A percentile compares a stretch with the other conserved stretches of the same genome.
Conservation (phyloP, 495 filamentous ascomycete species). For the Hypomontagnella submonticulosa region DNA sequence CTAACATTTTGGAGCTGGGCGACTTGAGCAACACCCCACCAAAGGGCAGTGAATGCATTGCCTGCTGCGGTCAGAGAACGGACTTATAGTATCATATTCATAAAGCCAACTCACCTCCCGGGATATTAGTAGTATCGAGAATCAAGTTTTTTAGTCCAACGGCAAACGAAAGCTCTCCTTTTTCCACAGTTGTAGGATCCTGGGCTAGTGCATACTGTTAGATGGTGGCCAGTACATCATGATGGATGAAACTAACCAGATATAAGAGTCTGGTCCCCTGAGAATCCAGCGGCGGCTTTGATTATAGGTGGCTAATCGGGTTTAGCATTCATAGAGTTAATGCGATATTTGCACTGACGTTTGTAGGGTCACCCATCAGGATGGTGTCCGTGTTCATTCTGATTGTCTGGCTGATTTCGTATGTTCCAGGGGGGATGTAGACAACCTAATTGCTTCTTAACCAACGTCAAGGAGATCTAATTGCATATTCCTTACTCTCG, state of each 20-base stretch:
- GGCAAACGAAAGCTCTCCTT: constrained; percentile 62
- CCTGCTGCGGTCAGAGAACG: constrained; percentile 36
- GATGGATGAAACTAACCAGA: constrained; percentile 19
- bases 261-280: constrained; percentile 47
- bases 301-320: constrained; percentile 61
- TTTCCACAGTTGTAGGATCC: constrained; percentile 52
- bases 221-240: neutral
- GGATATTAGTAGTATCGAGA: constrained; percentile 70
- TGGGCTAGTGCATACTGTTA: constrained; percentile 55
- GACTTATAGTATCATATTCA: neutral
- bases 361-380: constrained; percentile 73
- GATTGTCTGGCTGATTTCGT: constrained; percentile 67
- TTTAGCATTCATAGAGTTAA: neutral
- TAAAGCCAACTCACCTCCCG: constrained; percentile 44
- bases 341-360: constrained; percentile 50
- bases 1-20: constrained; percentile 75
- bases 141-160: constrained; percentile 75
- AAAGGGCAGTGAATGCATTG: constrained; percentile 66
- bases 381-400: constrained; percentile 67
- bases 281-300: constrained; percentile 64
- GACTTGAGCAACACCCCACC: constrained; percentile 76
- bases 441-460: constrained; percentile 56
- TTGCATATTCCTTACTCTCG: constrained; percentile 44
- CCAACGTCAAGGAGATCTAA: neutral
- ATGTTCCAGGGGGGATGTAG: constrained; percentile 73